A percentile compares a stretch with the other conserved stretches of the same genome.
Conservation (phyloP, 225 moss, liverwort and hornwort species). For the Pseudisothecium myosuroides region DNA sequence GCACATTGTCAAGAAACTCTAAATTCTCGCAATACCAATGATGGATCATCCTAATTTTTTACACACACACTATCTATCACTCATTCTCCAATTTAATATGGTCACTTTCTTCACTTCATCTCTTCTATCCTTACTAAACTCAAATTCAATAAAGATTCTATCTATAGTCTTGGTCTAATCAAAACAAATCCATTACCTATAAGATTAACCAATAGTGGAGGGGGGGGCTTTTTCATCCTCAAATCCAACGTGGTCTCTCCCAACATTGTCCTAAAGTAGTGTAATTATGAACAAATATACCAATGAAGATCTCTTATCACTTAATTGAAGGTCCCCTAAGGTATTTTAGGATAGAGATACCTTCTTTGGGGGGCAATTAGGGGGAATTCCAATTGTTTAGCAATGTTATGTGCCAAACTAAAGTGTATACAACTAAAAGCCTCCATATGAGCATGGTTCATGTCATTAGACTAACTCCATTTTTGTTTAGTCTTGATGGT, state of each 20-base stretch:
- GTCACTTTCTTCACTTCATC: neutral
- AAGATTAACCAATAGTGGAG: accelerated
- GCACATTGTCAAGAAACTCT: neutral
- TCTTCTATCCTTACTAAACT: accelerated
- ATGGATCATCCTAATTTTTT: neutral
- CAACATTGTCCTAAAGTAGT: accelerated
- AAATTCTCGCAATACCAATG: accelerated
- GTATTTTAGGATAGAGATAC: accelerated
- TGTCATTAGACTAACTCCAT: neutral
- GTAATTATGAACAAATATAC: accelerated
- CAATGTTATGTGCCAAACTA: neutral
- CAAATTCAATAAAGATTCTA: neutral
- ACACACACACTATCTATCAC: accelerated
- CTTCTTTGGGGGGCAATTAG: accelerated
- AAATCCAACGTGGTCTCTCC: neutral
- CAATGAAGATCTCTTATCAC: neutral
- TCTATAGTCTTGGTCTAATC: accelerated
- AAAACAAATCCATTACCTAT: accelerated
- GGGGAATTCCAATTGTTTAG: neutral
- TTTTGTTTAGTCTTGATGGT: neutral
- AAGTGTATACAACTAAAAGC: neutral
- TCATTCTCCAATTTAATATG: accelerated
- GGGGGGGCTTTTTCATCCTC: accelerated
- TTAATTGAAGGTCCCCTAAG: neutral
- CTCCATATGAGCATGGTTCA: no score